phyloP scores from a whole-genome alignment of 805 yeast species.

The Spathaspora arborariae region DNA sequence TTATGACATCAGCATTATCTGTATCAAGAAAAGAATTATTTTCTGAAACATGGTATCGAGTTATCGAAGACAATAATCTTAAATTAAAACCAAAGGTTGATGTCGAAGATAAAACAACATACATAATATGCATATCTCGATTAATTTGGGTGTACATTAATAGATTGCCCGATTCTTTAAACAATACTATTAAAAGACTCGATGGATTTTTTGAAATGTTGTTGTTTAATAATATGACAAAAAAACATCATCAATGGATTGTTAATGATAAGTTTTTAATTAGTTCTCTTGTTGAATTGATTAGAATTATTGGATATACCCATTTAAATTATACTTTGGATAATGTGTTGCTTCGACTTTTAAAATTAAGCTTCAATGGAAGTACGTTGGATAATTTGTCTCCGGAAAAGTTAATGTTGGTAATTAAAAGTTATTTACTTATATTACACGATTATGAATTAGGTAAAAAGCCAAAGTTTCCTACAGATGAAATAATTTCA shows the following conservation, averaged over 20 bases:
- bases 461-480: conserved; percentile 67
- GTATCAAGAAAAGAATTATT: conserved; percentile 80
- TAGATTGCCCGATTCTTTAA: conserved; percentile 83
- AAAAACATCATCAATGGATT: conserved; percentile 74
- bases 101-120: conserved; percentile 47
- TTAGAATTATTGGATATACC: conserved; percentile 75
- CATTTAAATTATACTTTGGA: conserved; percentile 79
- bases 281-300: conserved; percentile 63
- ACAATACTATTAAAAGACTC: conserved; percentile 77
- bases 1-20: conserved; percentile 70
- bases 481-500: conserved; percentile 38
- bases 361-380: conserved; percentile 60
- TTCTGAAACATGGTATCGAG: conserved; percentile 61
- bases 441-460: conserved; percentile 60
- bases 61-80: conserved; percentile 59
- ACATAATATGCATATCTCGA: conserved; percentile 65
- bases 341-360: conserved; percentile 66
- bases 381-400: conserved; percentile 53
- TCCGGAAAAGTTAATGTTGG: conserved; percentile 69
- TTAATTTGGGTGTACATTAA: conserved; percentile 87
- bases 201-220: conserved; percentile 58
- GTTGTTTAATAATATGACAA: conserved; percentile 41
- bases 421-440: conserved; percentile 67
- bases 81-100: conserved; percentile 59
- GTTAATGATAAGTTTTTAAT: conserved; percentile 58